These are phyloP conservation scores for Priceomyces haplophilus DNA, from an alignment of 805 yeast genomes.

Conservation along the genomic window DNA sequence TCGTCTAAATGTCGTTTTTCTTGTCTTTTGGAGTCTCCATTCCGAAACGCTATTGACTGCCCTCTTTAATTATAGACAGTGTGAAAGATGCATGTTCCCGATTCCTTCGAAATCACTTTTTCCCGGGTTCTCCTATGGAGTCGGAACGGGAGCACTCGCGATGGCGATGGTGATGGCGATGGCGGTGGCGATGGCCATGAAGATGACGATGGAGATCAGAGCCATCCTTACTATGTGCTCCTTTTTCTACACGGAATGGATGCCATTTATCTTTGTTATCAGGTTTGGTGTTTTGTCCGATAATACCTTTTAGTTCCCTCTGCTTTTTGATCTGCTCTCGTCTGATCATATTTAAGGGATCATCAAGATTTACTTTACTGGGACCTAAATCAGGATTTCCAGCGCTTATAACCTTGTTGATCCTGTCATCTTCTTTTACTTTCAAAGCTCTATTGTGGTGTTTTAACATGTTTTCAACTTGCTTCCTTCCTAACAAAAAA, in stretches of 20 bases:
- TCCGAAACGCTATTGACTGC: neutral
- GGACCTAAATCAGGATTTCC: constrained; percentile 12
- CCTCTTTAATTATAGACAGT: neutral
- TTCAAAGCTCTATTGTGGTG: constrained; percentile 50
- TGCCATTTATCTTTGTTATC: neutral
- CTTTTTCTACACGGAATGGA: neutral
- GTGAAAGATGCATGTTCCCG: constrained; percentile 5
- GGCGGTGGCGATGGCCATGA: neutral
- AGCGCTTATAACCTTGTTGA: constrained; percentile 21
- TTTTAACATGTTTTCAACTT: constrained; percentile 50
- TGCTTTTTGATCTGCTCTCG: constrained; percentile 12
- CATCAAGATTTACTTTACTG: constrained; percentile 18
- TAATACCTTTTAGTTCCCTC: constrained; percentile 5
- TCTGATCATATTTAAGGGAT: constrained; percentile 48
- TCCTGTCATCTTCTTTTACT: constrained; percentile 19
- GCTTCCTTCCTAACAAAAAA: constrained; percentile 29
- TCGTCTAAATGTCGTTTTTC: constrained; percentile 3
- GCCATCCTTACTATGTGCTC: neutral
- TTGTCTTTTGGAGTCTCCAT: neutral
- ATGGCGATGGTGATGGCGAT: neutral
- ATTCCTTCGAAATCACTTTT: constrained; percentile 10
- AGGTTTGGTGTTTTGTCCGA: neutral
- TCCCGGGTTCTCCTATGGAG: constrained; percentile 3
- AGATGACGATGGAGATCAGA: neutral
- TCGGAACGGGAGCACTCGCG: too few relatives aligned